Evolutionary conservation across 768 basidiomycete species (phyloP), one percentile per base, ranked within the genome.

Genomic region (Leccinum arenicola): DNA sequence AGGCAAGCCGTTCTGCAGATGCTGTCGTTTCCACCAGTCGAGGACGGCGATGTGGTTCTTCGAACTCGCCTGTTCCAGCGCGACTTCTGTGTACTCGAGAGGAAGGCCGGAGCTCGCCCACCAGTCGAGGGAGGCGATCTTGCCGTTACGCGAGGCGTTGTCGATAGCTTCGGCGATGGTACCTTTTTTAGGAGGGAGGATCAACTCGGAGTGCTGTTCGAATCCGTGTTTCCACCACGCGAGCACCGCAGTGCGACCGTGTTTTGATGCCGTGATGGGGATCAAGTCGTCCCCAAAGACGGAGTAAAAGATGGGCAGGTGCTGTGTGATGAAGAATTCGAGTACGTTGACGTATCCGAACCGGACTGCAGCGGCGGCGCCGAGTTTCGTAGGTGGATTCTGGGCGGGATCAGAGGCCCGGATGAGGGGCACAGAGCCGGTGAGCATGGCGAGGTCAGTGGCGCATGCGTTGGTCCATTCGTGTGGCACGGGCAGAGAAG

Each of bases 21-120:
- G 75, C 59, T 87, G 85, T 50, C 76, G 75, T 63, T 86, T 85
- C 92, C 91, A 94, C 92, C 92, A 94, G 36, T 89, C 86, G 47
- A 94, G 81, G 6, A 91, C 85, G 4, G 80, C 75, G n/a, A 92
- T 77, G 64, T 85, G 87, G 60, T 88, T 89, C 68, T 86, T 91
- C 17, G 88, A 80, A 58, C 88, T 90, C 6, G 92, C 92, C 61
- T 84, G 81, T 66, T 91, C 89, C 36, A 94, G 84, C 2, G 91
- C 86, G 10, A 84, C 84, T 64, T 91, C 90, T 40, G 91, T 88
- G 68, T 91, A 92, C 64, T 89, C 84, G 62, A 92, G 77, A 0
- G 82, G 76, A 60, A 83, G 78, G 27, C 82, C 84, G n/a, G 82
- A 88, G 31, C 79, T 68, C 17, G 83, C 67, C 93, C 92, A 93